phyloP scores from a whole-genome alignment of 805 yeast genomes.

The Kazachstania bromeliacearum region DNA sequence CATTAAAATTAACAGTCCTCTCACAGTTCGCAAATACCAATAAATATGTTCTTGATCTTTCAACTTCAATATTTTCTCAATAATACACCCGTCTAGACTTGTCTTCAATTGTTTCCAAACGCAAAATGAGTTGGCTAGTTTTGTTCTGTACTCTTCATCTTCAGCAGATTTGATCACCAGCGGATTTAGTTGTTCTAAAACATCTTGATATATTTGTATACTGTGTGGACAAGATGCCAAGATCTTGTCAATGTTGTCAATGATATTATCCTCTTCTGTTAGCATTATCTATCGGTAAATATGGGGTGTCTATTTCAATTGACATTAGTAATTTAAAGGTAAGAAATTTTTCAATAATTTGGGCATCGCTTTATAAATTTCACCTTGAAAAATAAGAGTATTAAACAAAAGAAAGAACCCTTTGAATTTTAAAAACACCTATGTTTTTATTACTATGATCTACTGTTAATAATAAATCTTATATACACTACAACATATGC shows the following conservation, averaged over 20 bases:
- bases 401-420: too few relatives aligned
- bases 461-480: too few relatives aligned
- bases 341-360: too few relatives aligned
- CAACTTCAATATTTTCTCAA: slow-evolving; percentile 2
- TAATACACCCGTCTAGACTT: slow-evolving; percentile 7
- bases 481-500: too few relatives aligned
- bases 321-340: not conserved
- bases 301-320: not conserved
- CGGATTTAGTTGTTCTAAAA: slow-evolving; percentile 10
- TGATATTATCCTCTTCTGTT: slow-evolving; percentile 4
- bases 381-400: too few relatives aligned
- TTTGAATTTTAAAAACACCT: too few relatives aligned
- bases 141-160: slow-evolving; percentile 20
- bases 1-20: slow-evolving; percentile 42
- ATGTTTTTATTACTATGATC: too few relatives aligned
- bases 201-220: slow-evolving; percentile 4
- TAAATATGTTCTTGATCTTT: slow-evolving; percentile 6
- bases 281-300: slow-evolving; percentile 1
- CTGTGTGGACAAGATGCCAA: slow-evolving; percentile 6
- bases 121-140: slow-evolving; percentile 17
- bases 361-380: too few relatives aligned
- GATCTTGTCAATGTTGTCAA: slow-evolving; percentile 6
- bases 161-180: slow-evolving; percentile 20
- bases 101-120: slow-evolving; percentile 23
- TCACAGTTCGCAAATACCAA: slow-evolving; percentile 29